These are phyloP conservation scores for Tagetes patula DNA, from an alignment of 129 eudicot species.

Conservation along the genomic window DNA sequence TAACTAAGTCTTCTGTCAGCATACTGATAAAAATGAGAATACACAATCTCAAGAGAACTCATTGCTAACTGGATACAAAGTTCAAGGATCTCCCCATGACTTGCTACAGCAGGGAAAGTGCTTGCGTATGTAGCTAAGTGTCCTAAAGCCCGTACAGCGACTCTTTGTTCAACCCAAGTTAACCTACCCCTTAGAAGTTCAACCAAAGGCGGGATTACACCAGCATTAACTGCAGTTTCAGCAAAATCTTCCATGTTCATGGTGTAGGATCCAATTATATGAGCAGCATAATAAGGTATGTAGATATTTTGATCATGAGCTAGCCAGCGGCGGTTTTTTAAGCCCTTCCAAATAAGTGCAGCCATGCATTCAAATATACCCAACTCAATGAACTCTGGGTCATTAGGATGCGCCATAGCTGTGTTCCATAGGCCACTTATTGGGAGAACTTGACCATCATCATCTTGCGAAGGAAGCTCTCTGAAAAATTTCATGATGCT, in stretches of 20 bases:
- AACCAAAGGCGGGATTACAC: slow-evolving; percentile 85
- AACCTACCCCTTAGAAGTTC: slow-evolving; percentile 93
- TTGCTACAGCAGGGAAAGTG: slow-evolving; percentile 79
- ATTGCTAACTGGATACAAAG: slow-evolving; percentile 89
- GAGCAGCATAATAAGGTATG: slow-evolving; percentile 97
- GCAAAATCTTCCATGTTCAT: slow-evolving; percentile 99
- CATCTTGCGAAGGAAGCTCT: slow-evolving; percentile 98
- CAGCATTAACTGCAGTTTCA: slow-evolving; percentile 79
- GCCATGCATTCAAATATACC: slow-evolving; percentile 95
- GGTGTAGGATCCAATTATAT: slow-evolving; percentile 95
- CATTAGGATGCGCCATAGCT: slow-evolving; percentile 97
- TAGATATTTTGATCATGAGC: slow-evolving; percentile 93
- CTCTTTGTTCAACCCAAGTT: slow-evolving; percentile 98
- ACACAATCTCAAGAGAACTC: slow-evolving; percentile 93
- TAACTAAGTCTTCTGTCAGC: slow-evolving; percentile 83
- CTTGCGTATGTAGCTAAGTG: slow-evolving; percentile 91
- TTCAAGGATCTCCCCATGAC: slow-evolving; percentile 89
- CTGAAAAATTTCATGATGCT: slow-evolving; percentile 85
- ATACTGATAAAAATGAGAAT: slow-evolving; percentile 88
- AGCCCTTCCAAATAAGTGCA: slow-evolving; percentile 91
- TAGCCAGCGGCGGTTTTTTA: slow-evolving; percentile 92
- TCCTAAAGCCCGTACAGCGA: slow-evolving; percentile 95
- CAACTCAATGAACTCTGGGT: slow-evolving; percentile 89
- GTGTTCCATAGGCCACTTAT: slow-evolving; percentile 99
- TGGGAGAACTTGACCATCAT: slow-evolving; percentile 97